These are phyloP conservation scores for Teratosphaeria nubilosa DNA, from an alignment of 2,329 filamentous ascomycete species.

Conservation along the genomic window DNA sequence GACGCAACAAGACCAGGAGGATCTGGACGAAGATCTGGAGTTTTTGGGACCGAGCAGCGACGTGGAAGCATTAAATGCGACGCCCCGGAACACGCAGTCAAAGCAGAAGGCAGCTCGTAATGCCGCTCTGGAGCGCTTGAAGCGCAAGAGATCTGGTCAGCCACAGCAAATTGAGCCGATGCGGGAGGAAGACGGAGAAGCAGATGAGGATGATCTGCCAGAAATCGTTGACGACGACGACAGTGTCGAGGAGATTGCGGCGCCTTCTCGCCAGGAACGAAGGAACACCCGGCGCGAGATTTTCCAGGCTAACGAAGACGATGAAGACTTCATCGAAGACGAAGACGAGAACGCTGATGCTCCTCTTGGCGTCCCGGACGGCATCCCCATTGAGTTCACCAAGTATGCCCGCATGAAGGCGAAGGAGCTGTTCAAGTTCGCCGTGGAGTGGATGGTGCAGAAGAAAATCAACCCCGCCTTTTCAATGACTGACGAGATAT, in stretches of 20 bases:
- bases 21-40: constrained; percentile 37
- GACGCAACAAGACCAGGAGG: constrained; percentile 28
- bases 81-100: constrained; percentile 18
- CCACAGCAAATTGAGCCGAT: constrained; percentile 9
- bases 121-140: constrained; percentile 35
- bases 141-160: constrained; percentile 29
- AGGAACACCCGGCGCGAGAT: constrained; percentile 26
- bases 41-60: constrained; percentile 29
- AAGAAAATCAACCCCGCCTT: constrained; percentile 67
- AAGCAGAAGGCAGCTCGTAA: constrained; percentile 28
- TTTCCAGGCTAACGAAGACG: constrained; percentile 43
- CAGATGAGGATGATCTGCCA: constrained; percentile 21
- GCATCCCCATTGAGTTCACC: constrained; percentile 58
- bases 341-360: constrained; percentile 47
- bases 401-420: constrained; percentile 55
- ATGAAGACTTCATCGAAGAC: constrained; percentile 50
- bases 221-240: constrained; percentile 25
- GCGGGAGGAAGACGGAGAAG: constrained; percentile 14
- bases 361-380: constrained; percentile 46
- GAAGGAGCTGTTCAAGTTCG: constrained; percentile 62
- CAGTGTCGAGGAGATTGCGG: constrained; percentile 43
- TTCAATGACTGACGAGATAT: constrained; percentile 51
- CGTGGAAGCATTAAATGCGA: constrained; percentile 14
- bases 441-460: constrained; percentile 72
- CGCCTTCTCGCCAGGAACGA: constrained; percentile 7